Base-by-base conservation (phyloP, 176 grass and related monocot species). In the Pharus latifolius region DNA sequence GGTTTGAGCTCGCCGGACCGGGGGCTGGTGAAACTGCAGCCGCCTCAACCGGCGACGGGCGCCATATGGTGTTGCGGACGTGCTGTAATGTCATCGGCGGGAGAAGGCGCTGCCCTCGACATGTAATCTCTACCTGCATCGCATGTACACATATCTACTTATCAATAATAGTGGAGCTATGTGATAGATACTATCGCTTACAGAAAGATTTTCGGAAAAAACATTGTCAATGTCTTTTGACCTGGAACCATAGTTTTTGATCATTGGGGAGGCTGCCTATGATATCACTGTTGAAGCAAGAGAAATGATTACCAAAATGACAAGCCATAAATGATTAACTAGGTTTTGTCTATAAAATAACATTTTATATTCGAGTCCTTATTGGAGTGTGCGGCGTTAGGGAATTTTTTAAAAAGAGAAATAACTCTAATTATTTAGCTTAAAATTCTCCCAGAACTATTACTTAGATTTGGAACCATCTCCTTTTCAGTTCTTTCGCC, bases 51-150 rank as follows among this genome's bases (percentile, higher is more conserved):
- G 47, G 75, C 15, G 17, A 17, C 2, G 60, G 51, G 7, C 81
- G 45, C 86, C 86, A 88, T 37, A 88, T 80, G 37, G 66, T 72
- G 54, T 84, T 76, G 3, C 81, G 76, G 18, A 88, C 72, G 25
- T 88, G 72, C 22, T 80, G 77, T 67, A 88, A 28, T 76, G 86
- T 84, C 81, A 88, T 75, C 3, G 25, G 56, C 2, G 81, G 86
- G 5, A 19, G 81, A 73, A 88, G 81, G 42, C 40, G 57, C 53
- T 88, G 86, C 54, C 86, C 81, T 80, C 60, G 70, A 68, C 86
- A 88, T 30, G 81, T 88, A 61, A 88, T 77, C 77, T 88, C 86
- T 88, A 88, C 83, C 86, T 88, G 86, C 74, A 74, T 83, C 63
- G 7, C 62, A 72, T 29, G 73, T 15, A 74, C 12, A n/a, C n/a